Evolutionary conservation across 371 early-diverging fungal genomes (phyloP).

Genomic region (Mortierella polycephala): DNA sequence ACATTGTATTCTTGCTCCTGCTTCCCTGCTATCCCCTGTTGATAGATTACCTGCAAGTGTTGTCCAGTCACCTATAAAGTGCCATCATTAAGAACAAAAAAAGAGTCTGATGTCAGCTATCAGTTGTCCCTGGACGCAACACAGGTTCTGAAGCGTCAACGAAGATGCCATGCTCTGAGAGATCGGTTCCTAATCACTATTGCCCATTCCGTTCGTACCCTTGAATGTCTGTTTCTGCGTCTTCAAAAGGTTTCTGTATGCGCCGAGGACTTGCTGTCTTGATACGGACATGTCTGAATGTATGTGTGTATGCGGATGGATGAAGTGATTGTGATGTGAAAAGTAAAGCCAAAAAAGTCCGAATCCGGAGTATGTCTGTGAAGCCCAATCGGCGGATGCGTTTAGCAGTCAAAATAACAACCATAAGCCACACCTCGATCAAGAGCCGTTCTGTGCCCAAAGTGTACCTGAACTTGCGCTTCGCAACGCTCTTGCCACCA

Average conservation of each 20-base stretch:
- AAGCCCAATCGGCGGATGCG: not conserved
- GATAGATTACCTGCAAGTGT: constrained; percentile 38
- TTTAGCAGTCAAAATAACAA: no score
- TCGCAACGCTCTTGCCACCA: not conserved
- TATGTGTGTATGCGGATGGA: not conserved
- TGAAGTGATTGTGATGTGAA: not conserved
- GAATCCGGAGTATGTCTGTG: not conserved
- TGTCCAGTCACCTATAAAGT: constrained; percentile 33
- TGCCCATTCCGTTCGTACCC: constrained; percentile 17
- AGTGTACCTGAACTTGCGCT: no score
- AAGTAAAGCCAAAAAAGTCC: not conserved
- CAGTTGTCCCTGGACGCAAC: not conserved
- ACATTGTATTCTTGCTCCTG: not conserved
- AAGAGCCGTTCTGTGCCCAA: no score
- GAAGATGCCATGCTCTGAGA: no score
- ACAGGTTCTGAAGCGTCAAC: no score
- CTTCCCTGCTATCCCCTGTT: not conserved
- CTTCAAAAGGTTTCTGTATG: constrained; percentile 54
- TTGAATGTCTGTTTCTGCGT: constrained; percentile 53
- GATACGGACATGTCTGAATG: constrained; percentile 31
- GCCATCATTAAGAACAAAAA: not conserved
- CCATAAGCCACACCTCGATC: no score
- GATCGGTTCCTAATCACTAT: no score
- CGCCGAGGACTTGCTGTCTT: constrained; percentile 47
- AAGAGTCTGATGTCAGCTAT: not conserved